Evolutionary conservation across 345 rosid genomes (phyloP).

Genomic region (Gossypium ekmanianum): DNA sequence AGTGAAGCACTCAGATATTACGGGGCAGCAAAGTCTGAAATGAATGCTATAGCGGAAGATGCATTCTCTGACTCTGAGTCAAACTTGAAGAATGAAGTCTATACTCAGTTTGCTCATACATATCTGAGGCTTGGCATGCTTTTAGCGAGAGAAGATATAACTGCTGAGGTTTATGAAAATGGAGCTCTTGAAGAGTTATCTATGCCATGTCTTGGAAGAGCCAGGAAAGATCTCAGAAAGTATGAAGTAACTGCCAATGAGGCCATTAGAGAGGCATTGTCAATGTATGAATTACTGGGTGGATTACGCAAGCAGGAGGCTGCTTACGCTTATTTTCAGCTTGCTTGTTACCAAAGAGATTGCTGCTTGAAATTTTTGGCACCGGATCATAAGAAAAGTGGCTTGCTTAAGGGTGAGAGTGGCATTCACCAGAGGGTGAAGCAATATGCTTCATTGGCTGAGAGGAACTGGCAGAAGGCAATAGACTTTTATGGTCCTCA

Average conservation of each 20-base stretch:
- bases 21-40: conserved; percentile 70
- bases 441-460: conserved; percentile 83
- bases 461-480: conserved; percentile 82
- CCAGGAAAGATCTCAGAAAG: conserved; percentile 43
- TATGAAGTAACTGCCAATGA: conserved; percentile 80
- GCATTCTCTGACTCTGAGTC: conserved; percentile 37
- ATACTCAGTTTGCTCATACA: conserved; percentile 85
- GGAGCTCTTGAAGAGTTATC: conserved; percentile 33
- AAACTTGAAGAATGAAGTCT: conserved; percentile 57
- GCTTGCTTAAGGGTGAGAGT: conserved; percentile 43
- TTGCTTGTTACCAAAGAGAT: conserved; percentile 83
- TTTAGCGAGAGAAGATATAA: conserved; percentile 61
- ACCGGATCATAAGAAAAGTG: conserved; percentile 36
- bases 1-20: conserved; percentile 68
- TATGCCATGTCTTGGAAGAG: conserved; percentile 27
- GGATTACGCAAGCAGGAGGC: conserved; percentile 80
- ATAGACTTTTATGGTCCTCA: conserved; percentile 67
- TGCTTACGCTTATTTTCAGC: conserved; percentile 79
- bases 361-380: conserved; percentile 64
- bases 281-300: conserved; percentile 75
- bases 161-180: conserved; percentile 53
- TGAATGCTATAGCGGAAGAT: conserved; percentile 39
- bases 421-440: conserved; percentile 55
- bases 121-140: conserved; percentile 89
- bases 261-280: conserved; percentile 84